Conservation (phyloP, 495 filamentous ascomycete species). For the Astrothelium macrocarpum region DNA sequence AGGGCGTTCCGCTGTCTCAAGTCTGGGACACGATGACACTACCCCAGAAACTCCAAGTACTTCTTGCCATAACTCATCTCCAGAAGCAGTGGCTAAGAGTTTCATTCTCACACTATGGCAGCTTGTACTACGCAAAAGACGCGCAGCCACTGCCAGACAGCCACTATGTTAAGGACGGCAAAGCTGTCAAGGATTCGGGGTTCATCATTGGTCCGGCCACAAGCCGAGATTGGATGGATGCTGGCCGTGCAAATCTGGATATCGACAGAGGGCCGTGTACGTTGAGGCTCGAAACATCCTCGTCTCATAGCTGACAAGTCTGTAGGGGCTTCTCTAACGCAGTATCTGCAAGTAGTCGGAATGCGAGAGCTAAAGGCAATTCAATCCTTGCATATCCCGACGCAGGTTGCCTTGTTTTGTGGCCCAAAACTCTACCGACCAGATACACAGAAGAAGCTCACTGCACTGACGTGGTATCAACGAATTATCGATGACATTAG, state of each 20-base stretch:
- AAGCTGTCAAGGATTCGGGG: background rate
- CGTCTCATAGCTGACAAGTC: no score
- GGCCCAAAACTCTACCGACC: background rate
- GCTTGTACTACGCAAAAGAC: background rate
- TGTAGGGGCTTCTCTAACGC: no score
- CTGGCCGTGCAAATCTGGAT: background rate
- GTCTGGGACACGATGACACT: background rate
- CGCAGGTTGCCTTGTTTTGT: background rate
- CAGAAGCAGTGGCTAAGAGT: background rate
- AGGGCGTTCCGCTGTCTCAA: background rate
- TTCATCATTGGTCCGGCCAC: background rate
- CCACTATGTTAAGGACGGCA: background rate
- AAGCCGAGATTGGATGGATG: background rate
- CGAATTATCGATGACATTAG: background rate
- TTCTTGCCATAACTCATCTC: background rate
- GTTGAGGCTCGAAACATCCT: background rate
- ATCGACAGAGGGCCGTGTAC: background rate
- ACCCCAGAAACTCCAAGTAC: no score
- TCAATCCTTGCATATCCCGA: background rate
- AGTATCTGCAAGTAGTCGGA: background rate
- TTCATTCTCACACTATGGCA: background rate
- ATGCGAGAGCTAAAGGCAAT: background rate
- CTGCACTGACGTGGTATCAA: background rate
- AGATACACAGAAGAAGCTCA: background rate
- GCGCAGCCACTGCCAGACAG: background rate